These are phyloP conservation scores for Lactarius trivialis DNA, from an alignment of 768 basidiomycete species.

Conservation along the genomic window DNA sequence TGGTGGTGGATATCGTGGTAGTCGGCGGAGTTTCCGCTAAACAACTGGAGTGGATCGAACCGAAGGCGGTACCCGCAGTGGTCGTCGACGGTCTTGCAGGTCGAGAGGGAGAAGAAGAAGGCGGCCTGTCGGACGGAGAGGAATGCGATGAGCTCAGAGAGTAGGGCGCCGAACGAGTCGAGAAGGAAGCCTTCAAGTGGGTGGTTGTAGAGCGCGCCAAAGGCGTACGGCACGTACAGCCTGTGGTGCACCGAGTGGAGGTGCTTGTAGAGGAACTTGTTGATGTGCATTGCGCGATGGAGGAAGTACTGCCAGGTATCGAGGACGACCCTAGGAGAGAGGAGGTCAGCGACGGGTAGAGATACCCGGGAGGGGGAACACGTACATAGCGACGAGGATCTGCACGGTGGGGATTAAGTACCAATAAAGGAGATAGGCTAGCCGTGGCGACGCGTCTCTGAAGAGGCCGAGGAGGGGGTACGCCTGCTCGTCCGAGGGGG, in stretches of 20 bases:
- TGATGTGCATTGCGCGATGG: conserved; percentile 86
- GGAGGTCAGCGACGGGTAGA: not conserved
- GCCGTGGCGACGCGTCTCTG: conserved; percentile 31
- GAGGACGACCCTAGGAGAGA: conserved; percentile 64
- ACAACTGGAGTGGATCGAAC: conserved; percentile 84
- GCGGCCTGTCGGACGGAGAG: conserved; percentile 80
- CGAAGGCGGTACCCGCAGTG: conserved; percentile 89
- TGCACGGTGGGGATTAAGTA: conserved; percentile 79
- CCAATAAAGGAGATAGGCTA: conserved; percentile 77
- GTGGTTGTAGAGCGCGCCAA: conserved; percentile 96
- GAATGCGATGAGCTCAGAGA: conserved; percentile 63
- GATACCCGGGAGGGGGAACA: conserved; percentile 21
- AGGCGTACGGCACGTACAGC: conserved; percentile 95
- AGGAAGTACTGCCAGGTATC: conserved; percentile 99
- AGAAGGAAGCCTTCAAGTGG: conserved; percentile 90
- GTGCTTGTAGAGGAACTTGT: conserved; percentile 84
- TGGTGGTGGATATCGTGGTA: conserved; percentile 99
- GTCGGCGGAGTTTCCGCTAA: conserved; percentile 87
- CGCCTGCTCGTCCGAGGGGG: not conserved
- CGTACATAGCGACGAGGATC: conserved; percentile 77
- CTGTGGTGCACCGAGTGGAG: conserved; percentile 94
- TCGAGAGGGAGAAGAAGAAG: conserved; percentile 76
- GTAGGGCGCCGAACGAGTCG: conserved; percentile 71
- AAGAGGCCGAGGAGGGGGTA: conserved; percentile 34
- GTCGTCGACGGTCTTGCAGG: conserved; percentile 91